Conservation (phyloP, 1,139 yeast species). For the Pichia sp. region DNA sequence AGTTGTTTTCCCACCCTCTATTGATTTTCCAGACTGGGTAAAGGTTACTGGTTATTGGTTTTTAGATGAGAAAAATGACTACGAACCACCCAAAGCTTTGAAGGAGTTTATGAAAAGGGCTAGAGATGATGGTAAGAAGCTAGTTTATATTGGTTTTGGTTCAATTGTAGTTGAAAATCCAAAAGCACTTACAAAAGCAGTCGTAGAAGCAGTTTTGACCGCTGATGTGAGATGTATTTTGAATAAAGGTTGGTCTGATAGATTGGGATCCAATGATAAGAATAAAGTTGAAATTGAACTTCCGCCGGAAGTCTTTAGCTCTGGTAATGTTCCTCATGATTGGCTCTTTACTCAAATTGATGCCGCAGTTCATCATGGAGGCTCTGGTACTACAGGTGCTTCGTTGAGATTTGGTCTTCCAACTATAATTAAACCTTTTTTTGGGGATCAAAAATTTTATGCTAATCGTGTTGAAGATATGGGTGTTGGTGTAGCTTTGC, state of each 20-base stretch:
- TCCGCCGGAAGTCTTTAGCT: constrained; percentile 62
- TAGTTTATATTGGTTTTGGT: constrained; percentile 93
- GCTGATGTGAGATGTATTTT: constrained; percentile 82
- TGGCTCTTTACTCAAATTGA: constrained; percentile 88
- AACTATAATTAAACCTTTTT: constrained; percentile 85
- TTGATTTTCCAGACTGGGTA: constrained; percentile 92
- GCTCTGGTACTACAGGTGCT: constrained; percentile 96
- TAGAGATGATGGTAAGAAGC: constrained; percentile 48
- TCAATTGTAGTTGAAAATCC: constrained; percentile 89
- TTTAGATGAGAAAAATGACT: constrained; percentile 43
- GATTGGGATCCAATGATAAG: constrained; percentile 36
- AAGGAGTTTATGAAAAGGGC: constrained; percentile 59
- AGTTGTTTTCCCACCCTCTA: constrained; percentile 80
- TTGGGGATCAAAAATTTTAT: constrained; percentile 93
- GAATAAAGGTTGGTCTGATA: constrained; percentile 93
- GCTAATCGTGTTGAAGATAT: constrained; percentile 81
- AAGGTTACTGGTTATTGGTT: constrained; percentile 96
- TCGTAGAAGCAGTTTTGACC: constrained; percentile 66
- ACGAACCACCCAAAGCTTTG: constrained; percentile 57
- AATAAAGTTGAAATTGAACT: constrained; percentile 36
- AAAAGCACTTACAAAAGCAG: constrained; percentile 64
- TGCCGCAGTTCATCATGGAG: constrained; percentile 97
- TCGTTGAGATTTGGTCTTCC: constrained; percentile 80
- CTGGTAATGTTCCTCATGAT: constrained; percentile 82
- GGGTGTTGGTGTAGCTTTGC: constrained; percentile 76